phyloP scores from a whole-genome alignment of 768 basidiomycete genomes.

The Pluteus cervinus region DNA sequence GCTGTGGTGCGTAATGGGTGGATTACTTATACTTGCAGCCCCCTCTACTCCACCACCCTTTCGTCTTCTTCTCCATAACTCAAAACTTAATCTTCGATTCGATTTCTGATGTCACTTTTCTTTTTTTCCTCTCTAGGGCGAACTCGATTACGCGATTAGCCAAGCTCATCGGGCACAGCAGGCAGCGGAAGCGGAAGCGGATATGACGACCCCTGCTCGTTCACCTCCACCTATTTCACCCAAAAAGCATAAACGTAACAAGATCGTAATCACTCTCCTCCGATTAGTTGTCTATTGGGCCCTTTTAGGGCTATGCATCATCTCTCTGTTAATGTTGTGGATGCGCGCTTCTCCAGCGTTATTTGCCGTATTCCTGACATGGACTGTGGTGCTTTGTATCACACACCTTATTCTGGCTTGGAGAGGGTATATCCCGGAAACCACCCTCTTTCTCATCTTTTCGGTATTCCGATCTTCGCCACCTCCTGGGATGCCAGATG shows the following conservation, averaged over 20 bases:
- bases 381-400: conserved; percentile 53
- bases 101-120: conserved; percentile 7
- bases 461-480: too few species aligned
- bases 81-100: conserved; percentile 5
- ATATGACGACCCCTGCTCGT: conserved; percentile 15
- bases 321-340: conserved; percentile 59
- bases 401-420: conserved; percentile 37
- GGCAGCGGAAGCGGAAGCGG: conserved; percentile 48
- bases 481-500: too few species aligned
- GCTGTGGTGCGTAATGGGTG: conserved; percentile 47
- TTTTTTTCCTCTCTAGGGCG: conserved; percentile 42
- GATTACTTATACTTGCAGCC: too few species aligned
- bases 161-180: conserved; percentile 46
- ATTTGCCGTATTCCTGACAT: conserved; percentile 62
- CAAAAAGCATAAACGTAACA: conserved; percentile 26
- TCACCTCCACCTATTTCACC: conserved; percentile 10
- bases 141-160: conserved; percentile 64
- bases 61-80: too few species aligned
- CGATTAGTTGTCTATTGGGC: conserved; percentile 52
- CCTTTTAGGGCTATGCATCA: conserved; percentile 50
- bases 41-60: too few species aligned
- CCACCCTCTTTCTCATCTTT: too few species aligned
- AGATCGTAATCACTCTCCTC: conserved; percentile 29
- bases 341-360: conserved; percentile 42
- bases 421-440: too few species aligned